A percentile compares a stretch with the other conserved stretches of the same genome.
phyloP scores from a whole-genome alignment of 2,329 filamentous ascomycete genomes.

The Fusarium anthophilum region DNA sequence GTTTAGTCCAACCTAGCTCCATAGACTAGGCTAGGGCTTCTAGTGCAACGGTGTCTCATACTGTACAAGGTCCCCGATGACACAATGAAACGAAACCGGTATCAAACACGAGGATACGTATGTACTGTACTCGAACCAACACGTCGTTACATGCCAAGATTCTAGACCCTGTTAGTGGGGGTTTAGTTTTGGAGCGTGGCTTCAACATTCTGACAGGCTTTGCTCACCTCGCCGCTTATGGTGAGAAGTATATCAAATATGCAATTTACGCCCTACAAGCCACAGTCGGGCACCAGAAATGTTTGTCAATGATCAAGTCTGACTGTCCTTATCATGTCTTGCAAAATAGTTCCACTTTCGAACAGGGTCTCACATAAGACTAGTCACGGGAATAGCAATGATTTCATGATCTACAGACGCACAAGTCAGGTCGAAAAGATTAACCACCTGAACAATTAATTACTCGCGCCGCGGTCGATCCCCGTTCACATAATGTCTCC shows the following conservation, averaged over 20 bases:
- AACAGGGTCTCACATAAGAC: neutral
- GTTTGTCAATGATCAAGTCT: neutral
- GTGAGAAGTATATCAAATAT: neutral
- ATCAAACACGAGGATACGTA: neutral
- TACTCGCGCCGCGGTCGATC: neutral
- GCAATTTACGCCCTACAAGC: neutral
- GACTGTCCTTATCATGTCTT: too few species aligned
- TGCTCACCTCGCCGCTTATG: neutral
- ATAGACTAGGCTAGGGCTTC: neutral
- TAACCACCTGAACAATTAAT: neutral
- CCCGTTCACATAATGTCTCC: neutral
- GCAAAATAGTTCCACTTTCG: neutral
- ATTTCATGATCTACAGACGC: neutral
- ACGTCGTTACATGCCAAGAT: neutral
- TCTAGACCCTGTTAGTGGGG: neutral
- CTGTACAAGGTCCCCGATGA: neutral
- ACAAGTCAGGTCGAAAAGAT: neutral
- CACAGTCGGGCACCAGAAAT: neutral
- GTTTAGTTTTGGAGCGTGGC: neutral
- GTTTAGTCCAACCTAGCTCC: neutral
- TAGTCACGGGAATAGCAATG: neutral
- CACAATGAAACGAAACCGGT: neutral
- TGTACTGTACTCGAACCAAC: neutral
- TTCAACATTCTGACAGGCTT: neutral
- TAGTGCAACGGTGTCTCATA: constrained; percentile 7